Percentiles rank a stretch among this genome's conserved stretches.
These are phyloP conservation scores for Hibiscus mutabilis DNA, from an alignment of 345 rosid species.

Conservation along the genomic window DNA sequence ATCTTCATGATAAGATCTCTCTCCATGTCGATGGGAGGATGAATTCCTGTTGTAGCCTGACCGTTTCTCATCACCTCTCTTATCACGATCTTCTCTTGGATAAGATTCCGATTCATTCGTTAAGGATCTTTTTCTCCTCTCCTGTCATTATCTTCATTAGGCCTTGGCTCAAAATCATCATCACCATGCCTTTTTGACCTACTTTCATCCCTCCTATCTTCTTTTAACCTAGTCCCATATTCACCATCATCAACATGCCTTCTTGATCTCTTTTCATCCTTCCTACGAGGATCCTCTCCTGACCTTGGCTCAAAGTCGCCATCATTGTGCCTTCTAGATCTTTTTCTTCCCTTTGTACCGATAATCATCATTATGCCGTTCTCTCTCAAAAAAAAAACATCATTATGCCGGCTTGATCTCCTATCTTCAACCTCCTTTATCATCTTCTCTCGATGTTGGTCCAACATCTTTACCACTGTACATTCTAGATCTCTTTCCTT, in stretches of 20 bases:
- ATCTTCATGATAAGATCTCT: slow-evolving; percentile 21
- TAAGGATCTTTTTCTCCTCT: not conserved
- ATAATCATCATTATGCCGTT: slow-evolving; percentile 15
- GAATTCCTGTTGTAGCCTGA: slow-evolving; percentile 22
- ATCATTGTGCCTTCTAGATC: slow-evolving; percentile 20
- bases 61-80: slow-evolving; percentile 30
- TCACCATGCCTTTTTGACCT: slow-evolving; percentile 2
- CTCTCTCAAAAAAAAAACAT: no score
- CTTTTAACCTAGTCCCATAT: not conserved
- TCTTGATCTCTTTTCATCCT: slow-evolving; percentile 9
- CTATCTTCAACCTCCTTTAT: slow-evolving; percentile 16
- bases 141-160: not conserved
- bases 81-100: slow-evolving; percentile 28
- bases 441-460: slow-evolving; percentile 15
- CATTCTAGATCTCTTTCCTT: slow-evolving; percentile 27
- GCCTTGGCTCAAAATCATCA: slow-evolving; percentile 7
- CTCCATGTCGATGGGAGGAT: slow-evolving; percentile 23
- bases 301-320: slow-evolving; percentile 24
- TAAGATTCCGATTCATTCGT: slow-evolving; percentile 1
- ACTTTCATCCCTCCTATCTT: slow-evolving; percentile 4
- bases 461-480: slow-evolving; percentile 13
- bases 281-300: not conserved
- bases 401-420: slow-evolving; percentile 13
- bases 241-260: slow-evolving; percentile 8
- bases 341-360: slow-evolving; percentile 25